Percentiles rank a stretch among this genome's conserved stretches.
These are phyloP conservation scores for Malbranchea zuffiana DNA, from an alignment of 2,329 filamentous ascomycete species.

Conservation along the genomic window DNA sequence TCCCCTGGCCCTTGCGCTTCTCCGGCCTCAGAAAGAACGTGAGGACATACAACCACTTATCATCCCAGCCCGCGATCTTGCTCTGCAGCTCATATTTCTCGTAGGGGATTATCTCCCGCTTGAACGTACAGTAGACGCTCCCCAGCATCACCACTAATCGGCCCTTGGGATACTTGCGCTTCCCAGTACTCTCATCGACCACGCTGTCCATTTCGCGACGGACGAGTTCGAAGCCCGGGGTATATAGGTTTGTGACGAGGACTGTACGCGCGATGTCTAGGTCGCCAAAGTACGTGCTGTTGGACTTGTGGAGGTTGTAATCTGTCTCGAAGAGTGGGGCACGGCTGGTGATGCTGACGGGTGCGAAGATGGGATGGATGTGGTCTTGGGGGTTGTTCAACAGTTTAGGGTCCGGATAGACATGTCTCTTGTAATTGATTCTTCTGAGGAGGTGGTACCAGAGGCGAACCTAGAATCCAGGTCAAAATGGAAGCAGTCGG, in stretches of 20 bases:
- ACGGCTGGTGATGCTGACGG: slow-evolving; percentile 55
- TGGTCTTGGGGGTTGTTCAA: slow-evolving; percentile 22
- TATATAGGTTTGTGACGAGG: slow-evolving; percentile 59
- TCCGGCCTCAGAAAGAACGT: slow-evolving; percentile 56
- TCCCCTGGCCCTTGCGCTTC: slow-evolving; percentile 41
- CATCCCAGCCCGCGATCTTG: slow-evolving; percentile 61
- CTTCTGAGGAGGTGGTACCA: slow-evolving; percentile 48
- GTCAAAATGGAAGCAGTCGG: slow-evolving; percentile 1
- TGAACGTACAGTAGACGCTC: slow-evolving; percentile 62
- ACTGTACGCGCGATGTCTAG: slow-evolving; percentile 75
- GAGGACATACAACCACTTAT: slow-evolving; percentile 69
- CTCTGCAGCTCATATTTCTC: slow-evolving; percentile 63
- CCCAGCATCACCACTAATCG: slow-evolving; percentile 56
- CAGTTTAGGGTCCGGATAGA: slow-evolving; percentile 35
- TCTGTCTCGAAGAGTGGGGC: slow-evolving; percentile 68
- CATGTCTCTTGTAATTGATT: slow-evolving; percentile 40
- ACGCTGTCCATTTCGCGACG: slow-evolving; percentile 45
- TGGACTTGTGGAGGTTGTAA: slow-evolving; percentile 75
- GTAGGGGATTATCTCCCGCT: slow-evolving; percentile 59
- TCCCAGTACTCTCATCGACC: slow-evolving; percentile 35
- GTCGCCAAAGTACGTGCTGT: slow-evolving; percentile 78
- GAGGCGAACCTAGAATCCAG: slow-evolving; percentile 42
- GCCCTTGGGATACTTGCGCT: slow-evolving; percentile 32
- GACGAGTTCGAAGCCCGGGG: slow-evolving; percentile 45
- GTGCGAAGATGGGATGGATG: slow-evolving; percentile 59